Evolutionary conservation across 2,329 filamentous ascomycete species (phyloP).

Genomic region (Colletotrichum eleusines): DNA sequence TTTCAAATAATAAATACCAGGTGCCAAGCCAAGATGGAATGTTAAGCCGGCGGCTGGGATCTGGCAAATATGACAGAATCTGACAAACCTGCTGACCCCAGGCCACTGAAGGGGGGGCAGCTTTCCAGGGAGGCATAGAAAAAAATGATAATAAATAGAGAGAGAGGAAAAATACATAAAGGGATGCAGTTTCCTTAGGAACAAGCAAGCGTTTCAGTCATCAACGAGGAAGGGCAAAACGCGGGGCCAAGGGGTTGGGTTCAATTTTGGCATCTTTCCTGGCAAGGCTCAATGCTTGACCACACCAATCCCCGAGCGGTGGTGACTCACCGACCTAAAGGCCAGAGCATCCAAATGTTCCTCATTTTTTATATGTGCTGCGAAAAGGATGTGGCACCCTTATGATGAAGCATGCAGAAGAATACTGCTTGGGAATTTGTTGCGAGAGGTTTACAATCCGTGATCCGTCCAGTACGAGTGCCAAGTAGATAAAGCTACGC

Average conservation of each 20-base stretch:
- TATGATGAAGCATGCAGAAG: slow-evolving; percentile 3
- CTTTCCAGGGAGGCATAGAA: too few species aligned
- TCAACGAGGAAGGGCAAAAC: too few species aligned
- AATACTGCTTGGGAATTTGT: background rate
- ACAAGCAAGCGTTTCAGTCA: background rate
- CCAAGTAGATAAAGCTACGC: slow-evolving; percentile 5
- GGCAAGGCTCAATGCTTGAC: background rate
- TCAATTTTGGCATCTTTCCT: background rate
- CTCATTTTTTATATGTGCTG: background rate
- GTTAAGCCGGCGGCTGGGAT: background rate
- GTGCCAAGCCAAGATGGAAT: background rate
- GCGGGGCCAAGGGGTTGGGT: background rate
- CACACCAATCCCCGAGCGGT: background rate
- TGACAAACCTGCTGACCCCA: background rate
- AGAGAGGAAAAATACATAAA: background rate
- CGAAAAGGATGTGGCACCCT: background rate
- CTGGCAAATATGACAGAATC: background rate
- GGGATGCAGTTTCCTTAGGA: too few species aligned
- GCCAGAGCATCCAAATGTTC: background rate
- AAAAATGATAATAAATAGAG: background rate
- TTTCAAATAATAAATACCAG: background rate
- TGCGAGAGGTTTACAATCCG: background rate
- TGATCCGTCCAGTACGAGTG: background rate
- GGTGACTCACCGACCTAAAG: background rate
- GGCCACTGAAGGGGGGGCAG: too few species aligned